Evolutionary conservation across 139 green algal species (phyloP), one percentile per base, ranked within the genome.

Genomic region (Mychonastes homosphaera): DNA sequence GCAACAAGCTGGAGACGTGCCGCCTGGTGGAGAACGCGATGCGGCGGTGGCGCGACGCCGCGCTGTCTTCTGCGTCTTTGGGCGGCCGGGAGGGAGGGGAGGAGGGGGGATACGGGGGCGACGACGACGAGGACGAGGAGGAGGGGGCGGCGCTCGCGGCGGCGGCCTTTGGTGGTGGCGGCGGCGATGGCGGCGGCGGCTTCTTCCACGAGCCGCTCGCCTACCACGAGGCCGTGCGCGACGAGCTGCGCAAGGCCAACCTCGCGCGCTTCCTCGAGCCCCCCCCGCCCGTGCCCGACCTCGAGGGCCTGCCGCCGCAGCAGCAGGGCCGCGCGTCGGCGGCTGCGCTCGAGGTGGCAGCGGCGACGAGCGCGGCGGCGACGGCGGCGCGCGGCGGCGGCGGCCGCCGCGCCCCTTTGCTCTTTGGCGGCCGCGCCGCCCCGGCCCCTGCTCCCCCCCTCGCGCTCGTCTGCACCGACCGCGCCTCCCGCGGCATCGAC

Each of bases 1-100:
- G 78, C 81, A 94, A 95, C 73, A 94, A 92, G 68, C 93, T 97
- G 55, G 86, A 96, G 49, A 78, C 76, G 7, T 94, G 84, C 74
- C 74, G 88, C 40, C 75, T 79, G 28, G 81, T 95, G 53, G 88
- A 96, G 72, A 97, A 97, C 63, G 58, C 74, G n/a, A 65, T 97
- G 7, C 77, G 62, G 34, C 66, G 89, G 1, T 30, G 15, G 27
- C 64, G 77, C 45, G 30, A 51, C 18, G n/a, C 47, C 6, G 50
- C 32, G 12, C 50, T 44, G 38, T 16, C 38, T 16, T 13, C 38
- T n/a, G 16, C 21, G 15, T 53, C 21, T n/a, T n/a, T 28, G 19
- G 41, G 41, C 41, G 41, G 7, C 41, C 19, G 41, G 7, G 41
- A n/a, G 19, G 10, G 9, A n/a, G 41, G 41, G 7, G 6, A 38